Base-by-base conservation (phyloP, 139 green algal genomes). In the Desmodesmus armatus region DNA sequence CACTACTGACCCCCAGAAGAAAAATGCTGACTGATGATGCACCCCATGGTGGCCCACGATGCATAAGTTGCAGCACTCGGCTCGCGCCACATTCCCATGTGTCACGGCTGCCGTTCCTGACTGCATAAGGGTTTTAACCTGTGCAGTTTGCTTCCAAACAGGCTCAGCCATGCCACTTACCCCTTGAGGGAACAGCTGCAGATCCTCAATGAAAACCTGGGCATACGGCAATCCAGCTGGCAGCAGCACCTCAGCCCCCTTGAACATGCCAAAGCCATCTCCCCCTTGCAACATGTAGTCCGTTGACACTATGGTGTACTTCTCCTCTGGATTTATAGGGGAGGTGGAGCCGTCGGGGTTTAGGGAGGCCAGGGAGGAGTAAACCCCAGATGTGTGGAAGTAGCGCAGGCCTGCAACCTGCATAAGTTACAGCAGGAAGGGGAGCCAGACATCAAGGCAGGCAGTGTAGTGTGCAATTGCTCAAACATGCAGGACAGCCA, bases 201-300 rank as follows among this genome's bases (percentile, higher is more conserved):
- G n/a, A 31, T 67, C 47, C 29, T 31, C 73, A 47, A 80, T 67
- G 13, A 80, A 29, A n/a, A 80, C 25, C 40, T 80, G 15, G 11
- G 41, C 73, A 58, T 80, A 80, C 0, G 73, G 47, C 4, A 69
- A 3, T 27, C 73, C 73, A 49, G 73, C 73, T 29, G 73, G 73
- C 43, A 80, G 73, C 31, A 80, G 9, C 49, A 66, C 73, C 31
- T 67, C n/a, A 31, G 73, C 73, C 15, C 73, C 73, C 17, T 7
- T 15, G 39, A 77, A 77, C 15, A 62, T 17, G 17, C 51, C 51
- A 31, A 39, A 80, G 21, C 73, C 73, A 33, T 80, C 73, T 4
- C 71, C 71, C 3, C 71, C 71, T 31, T 66, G 44, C 47, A 80
- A 49, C 47, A 80, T 67, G 73, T 80, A 80, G 47, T 80, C 73